Base-by-base conservation (phyloP, 805 yeast species). In the Hermanozyma aechmeae region DNA sequence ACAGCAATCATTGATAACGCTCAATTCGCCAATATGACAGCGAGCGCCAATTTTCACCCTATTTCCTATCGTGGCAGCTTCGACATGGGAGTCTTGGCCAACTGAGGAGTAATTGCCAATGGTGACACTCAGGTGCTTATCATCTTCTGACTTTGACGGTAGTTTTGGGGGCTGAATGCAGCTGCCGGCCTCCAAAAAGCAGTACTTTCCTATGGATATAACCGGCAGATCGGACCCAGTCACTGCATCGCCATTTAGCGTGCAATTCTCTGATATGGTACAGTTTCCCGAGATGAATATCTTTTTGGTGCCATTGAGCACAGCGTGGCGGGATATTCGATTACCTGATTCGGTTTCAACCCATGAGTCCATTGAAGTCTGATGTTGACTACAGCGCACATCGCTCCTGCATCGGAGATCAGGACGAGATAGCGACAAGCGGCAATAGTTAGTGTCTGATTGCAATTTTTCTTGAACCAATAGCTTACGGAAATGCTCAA, bases 331-430 rank as follows among this genome's bases (percentile, higher is more conserved):
- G 25, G 73, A 63, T 18, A 74, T 66, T 22, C 73, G 50, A 40
- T 68, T 72, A 1, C 76, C 75, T 3, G 68, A 56, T 3, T 58
- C 42, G 0, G 79, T 73, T 34, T 71, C 75, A 4, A 68, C 51
- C 69, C 69, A 68, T 12, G 34, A 18, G 4, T 25, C 24, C 36
- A 33, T 33, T 9, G 4, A 20, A n/a, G n/a, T n/a, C n/a, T n/a
- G n/a, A n/a, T n/a, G n/a, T n/a, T n/a, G n/a, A n/a, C n/a, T n/a
- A n/a, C n/a, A n/a, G n/a, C n/a, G n/a, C n/a, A n/a, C n/a, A n/a
- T n/a, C n/a, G n/a, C n/a, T n/a, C n/a, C n/a, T n/a, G n/a, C n/a
- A n/a, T n/a, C n/a, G n/a, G n/a, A n/a, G n/a, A n/a, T n/a, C n/a
- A n/a, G n/a, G n/a, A n/a, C n/a, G n/a, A n/a, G n/a, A n/a, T n/a